Base-by-base conservation (phyloP, 805 yeast species). In the Saccharomyces mikatae region DNA sequence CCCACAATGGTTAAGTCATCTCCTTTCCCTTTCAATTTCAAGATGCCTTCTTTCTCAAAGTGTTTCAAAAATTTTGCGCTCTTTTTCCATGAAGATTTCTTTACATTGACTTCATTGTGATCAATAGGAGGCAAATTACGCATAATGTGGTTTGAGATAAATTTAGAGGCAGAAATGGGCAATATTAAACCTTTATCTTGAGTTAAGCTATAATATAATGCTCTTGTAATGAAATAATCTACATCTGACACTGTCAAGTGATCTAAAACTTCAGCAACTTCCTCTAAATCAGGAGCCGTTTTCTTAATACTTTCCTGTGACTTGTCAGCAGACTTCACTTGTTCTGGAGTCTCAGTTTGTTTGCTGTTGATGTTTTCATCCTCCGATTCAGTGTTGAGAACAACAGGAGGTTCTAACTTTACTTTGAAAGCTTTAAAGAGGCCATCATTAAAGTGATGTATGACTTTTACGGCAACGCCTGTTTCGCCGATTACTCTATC, bases 41-140 rank as follows among this genome's bases (percentile, higher is more conserved):
- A 57, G 53, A 84, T 80, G 1, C 82, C 81, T 47, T 77, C 76
- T 66, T 89, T 92, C 60, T 88, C 96, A 84, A 91, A 89, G 6
- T 87, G 83, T 65, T 89, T 92, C 53, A 92, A 71, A 63, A 85
- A 89, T 67, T 90, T 91, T 13, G 90, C 79, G 3, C 92, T 82
- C 65, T 92, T 92, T 69, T 87, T 90, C 96, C 96, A 92, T 2
- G 90, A 80, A 0, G 96, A 83, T 64, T 82, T 86, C 69, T 90
- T 91, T 55, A 87, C 78, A 60, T 80, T 83, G 44, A 84, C 79
- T 51, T 71, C 70, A 28, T 71, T 67, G 3, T 73, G 64, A 61
- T 82, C 85, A 53, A 86, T 78, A 0, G 80, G 76, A 0, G 96
- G 95, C n/a, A 92, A 69, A 69, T 89, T 88, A 50, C 80, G 80